Percentiles rank a stretch among this genome's conserved stretches.
These are phyloP conservation scores for Camellia sinensis DNA, from an alignment of 148 eudicot species.

Conservation along the genomic window DNA sequence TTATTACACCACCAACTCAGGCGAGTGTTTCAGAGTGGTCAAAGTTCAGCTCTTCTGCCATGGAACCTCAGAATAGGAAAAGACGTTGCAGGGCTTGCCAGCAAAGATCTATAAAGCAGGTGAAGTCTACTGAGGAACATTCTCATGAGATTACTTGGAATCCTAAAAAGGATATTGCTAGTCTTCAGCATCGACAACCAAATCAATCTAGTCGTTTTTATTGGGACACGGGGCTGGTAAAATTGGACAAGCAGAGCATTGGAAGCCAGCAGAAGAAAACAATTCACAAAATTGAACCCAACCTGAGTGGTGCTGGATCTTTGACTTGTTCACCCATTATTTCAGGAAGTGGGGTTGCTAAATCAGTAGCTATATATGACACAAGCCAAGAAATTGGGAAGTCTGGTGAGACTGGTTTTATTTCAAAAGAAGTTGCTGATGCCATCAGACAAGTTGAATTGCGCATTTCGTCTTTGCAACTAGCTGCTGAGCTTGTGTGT, in stretches of 20 bases:
- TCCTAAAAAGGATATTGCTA: not conserved
- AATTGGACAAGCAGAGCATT: not conserved
- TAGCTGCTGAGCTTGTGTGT: conserved; percentile 17
- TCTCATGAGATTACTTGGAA: conserved; percentile 1
- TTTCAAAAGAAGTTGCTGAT: conserved; percentile 42
- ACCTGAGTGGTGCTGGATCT: conserved; percentile 8
- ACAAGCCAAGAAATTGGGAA: conserved; percentile 3
- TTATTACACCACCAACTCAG: not conserved
- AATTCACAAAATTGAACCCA: not conserved
- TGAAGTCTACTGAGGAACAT: conserved; percentile 6
- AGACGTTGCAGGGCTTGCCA: conserved; percentile 29
- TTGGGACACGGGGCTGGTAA: not conserved
- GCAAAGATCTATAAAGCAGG: conserved; percentile 13
- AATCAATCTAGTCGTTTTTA: not conserved
- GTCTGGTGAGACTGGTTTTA: conserved; percentile 16
- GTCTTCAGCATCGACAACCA: conserved; percentile 16
- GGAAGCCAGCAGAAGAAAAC: conserved; percentile 4
- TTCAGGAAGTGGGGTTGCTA: not conserved
- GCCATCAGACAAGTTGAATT: conserved; percentile 44
- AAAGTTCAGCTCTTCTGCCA: conserved; percentile 14
- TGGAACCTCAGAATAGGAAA: conserved; percentile 22
- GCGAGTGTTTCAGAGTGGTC: conserved; percentile 6
- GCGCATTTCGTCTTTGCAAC: conserved; percentile 36
- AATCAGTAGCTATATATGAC: conserved; percentile 4
- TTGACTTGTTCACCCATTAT: conserved; percentile 8